These are phyloP conservation scores for Saksenaea vasiformis DNA, from an alignment of 371 early-diverging fungal genomes.

Conservation along the genomic window DNA sequence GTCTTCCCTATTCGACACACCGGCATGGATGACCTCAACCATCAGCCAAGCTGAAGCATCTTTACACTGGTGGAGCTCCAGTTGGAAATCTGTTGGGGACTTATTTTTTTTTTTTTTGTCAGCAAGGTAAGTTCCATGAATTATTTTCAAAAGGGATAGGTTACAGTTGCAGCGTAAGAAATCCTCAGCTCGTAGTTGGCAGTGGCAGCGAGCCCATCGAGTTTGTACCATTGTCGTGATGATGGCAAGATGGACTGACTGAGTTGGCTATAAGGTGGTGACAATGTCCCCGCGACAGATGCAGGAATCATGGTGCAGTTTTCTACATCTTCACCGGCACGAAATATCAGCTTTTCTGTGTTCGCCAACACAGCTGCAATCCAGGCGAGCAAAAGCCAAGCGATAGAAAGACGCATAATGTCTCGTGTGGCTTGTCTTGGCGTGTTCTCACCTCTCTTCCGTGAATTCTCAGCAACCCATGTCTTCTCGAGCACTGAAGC, in stretches of 20 bases:
- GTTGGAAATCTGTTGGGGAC: constrained; percentile 41
- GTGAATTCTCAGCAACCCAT: constrained; percentile 12
- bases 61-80: constrained; percentile 16
- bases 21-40: constrained; percentile 32
- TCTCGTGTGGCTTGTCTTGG: neutral
- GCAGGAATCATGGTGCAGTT: neutral
- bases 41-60: constrained; percentile 8
- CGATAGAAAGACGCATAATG: neutral
- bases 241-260: neutral
- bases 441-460: neutral
- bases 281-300: neutral
- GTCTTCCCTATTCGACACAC: constrained; percentile 28
- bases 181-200: constrained; percentile 37
- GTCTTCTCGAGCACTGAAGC: constrained; percentile 50
- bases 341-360: constrained; percentile 46
- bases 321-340: neutral
- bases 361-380: constrained; percentile 22
- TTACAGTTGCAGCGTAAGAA: constrained; percentile 50
- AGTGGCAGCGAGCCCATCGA: constrained; percentile 15
- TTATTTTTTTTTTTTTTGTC: no score
- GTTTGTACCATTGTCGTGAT: constrained; percentile 18
- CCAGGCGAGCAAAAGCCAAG: neutral
- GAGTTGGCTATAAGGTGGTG: neutral
- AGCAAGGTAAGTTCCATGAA: neutral
- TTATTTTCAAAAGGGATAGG: neutral